A percentile compares a stretch with the other conserved stretches of the same genome.
These are phyloP conservation scores for Solanum medicagineum DNA, from an alignment of 257 asterid genomes.

Conservation along the genomic window DNA sequence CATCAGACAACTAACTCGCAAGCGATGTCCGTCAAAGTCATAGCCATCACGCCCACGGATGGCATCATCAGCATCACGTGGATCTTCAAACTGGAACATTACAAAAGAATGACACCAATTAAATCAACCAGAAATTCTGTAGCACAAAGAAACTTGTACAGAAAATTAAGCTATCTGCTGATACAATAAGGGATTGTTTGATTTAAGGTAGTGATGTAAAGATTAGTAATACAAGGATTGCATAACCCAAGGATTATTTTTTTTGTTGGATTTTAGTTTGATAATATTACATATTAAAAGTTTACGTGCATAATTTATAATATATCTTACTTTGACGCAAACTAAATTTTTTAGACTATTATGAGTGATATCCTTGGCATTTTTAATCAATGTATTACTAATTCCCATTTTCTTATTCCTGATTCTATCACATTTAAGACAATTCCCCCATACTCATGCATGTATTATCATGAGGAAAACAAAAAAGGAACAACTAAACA, in stretches of 20 bases:
- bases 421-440: neutral
- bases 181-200: neutral
- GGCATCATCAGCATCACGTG: slow-evolving; percentile 77
- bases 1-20: slow-evolving; percentile 35
- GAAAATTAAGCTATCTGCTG: neutral
- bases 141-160: neutral
- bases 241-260: neutral
- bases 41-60: slow-evolving; percentile 78
- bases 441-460: neutral
- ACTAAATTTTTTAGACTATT: neutral
- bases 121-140: neutral
- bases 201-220: neutral
- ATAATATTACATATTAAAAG: neutral
- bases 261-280: neutral
- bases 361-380: neutral
- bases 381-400: neutral
- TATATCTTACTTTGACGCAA: neutral
- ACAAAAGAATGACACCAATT: neutral
- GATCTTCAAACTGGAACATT: slow-evolving; percentile 49
- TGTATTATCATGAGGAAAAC: neutral
- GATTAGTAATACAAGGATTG: neutral
- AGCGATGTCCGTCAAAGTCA: slow-evolving; percentile 51
- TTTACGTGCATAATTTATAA: neutral
- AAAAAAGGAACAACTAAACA: neutral
- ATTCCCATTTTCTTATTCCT: neutral